A percentile compares a stretch with the other conserved stretches of the same genome.
Evolutionary conservation across 805 yeast genomes (phyloP).

Genomic region (Yarrowia divulgata): DNA sequence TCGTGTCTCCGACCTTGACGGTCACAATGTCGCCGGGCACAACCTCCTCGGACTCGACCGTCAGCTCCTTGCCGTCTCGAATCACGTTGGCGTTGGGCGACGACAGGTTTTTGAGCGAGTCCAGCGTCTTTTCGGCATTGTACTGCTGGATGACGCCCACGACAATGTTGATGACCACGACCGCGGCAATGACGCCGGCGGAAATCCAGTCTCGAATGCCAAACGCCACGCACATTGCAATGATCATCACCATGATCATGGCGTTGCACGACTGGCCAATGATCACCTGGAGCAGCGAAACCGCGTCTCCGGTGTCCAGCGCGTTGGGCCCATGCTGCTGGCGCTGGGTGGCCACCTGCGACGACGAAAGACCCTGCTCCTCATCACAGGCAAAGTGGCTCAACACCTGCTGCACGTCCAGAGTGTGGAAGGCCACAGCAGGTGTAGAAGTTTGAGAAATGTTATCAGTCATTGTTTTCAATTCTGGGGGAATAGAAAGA

Average conservation of each 20-base stretch:
- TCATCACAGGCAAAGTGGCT: conserved; percentile 22
- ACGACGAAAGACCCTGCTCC: conserved; percentile 24
- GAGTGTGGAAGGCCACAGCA: conserved; percentile 10
- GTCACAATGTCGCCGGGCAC: conserved; percentile 77
- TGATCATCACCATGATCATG: conserved; percentile 75
- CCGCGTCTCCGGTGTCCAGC: conserved; percentile 65
- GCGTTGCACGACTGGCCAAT: conserved; percentile 77
- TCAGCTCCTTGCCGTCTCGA: conserved; percentile 63
- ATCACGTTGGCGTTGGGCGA: conserved; percentile 75
- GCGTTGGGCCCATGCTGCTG: conserved; percentile 62
- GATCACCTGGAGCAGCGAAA: conserved; percentile 62
- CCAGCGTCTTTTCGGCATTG: conserved; percentile 82
- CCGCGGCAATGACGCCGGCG: conserved; percentile 80
- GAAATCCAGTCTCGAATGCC: conserved; percentile 81
- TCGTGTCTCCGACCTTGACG: conserved; percentile 73
- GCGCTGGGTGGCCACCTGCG: conserved; percentile 25
- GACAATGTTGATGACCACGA: conserved; percentile 65
- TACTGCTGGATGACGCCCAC: conserved; percentile 76
- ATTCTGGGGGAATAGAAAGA: no score
- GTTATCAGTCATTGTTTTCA: not conserved
- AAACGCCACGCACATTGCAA: conserved; percentile 74
- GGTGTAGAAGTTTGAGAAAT: not conserved
- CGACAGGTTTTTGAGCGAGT: conserved; percentile 67
- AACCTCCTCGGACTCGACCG: conserved; percentile 66
- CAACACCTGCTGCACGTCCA: conserved; percentile 12